Base-by-base conservation (phyloP, 495 filamentous ascomycete species). In the Talaromyces stipitatus region DNA sequence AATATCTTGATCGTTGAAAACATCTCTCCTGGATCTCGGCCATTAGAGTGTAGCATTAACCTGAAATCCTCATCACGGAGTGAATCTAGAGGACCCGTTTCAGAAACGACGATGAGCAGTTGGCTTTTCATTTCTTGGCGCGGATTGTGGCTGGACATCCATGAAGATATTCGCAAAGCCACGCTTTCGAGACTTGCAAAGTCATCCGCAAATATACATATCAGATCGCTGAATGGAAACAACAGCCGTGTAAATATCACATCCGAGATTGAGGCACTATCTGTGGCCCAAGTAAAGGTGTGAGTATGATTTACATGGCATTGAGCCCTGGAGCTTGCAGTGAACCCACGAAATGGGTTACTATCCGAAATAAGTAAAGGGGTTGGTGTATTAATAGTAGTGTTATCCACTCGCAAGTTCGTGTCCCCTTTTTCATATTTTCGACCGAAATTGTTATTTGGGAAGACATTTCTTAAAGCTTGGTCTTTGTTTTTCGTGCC, bases 131-230 rank as follows among this genome's bases (percentile, higher is more conserved):
- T 30, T 33, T 56, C 56, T 46, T 32, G 55, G 30, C 54, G 33
- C 14, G 47, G 47, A 60, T 58, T 56, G 57, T 64, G 4, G 54
- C 52, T 14, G 50, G 20, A 48, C 36, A 56, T 45, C 61, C 60
- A 71, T 0, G 51, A 29, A 22, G 58, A 51, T 14, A 69, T 45
- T n/a, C 33, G 55, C n/a, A 52, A 28, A 12, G 60, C 27, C 20
- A 67, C 59, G n/a, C 58, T 59, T 51, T 60, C 52, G n/a, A 66
- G 59, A 11, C 59, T 59, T 22, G 30, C 18, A 57, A 72, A 59
- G 48, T 72, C 59, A 63, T 66, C 61, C 6, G 60, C 58, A 58
- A 72, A 72, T 45, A 72, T 58, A 30, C 56, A 72, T 29, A 72
- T 54, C 9, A 69, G 38, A 41, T 72, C 58, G 51, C 55, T 62